A percentile compares a stretch with the other conserved stretches of the same genome.
phyloP scores from a whole-genome alignment of 1,284 basidiomycete genomes.

The Papiliotrema terrestris region DNA sequence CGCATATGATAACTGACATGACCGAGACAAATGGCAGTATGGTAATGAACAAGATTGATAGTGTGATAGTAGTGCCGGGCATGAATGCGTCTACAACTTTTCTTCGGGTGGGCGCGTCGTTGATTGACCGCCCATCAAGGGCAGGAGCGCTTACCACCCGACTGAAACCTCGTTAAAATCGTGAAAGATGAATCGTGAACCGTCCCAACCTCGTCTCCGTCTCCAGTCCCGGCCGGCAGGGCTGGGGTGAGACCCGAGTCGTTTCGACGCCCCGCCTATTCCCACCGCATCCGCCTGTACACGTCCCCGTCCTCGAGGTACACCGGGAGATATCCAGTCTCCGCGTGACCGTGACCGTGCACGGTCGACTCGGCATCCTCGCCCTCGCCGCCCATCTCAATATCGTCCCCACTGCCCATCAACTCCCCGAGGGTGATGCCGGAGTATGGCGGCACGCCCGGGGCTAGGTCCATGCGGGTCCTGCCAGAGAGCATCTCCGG shows the following conservation, averaged over 20 bases:
- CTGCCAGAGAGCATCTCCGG: slow-evolving; percentile 12
- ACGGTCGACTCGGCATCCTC: slow-evolving; percentile 20
- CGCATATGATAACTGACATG: too few relatives aligned
- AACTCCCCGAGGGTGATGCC: slow-evolving; percentile 39
- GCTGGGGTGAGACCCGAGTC: background rate
- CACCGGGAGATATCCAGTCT: slow-evolving; percentile 22
- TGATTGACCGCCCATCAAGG: too few relatives aligned
- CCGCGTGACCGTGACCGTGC: slow-evolving; percentile 14
- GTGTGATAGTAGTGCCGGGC: too few relatives aligned
- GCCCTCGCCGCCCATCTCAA: too few relatives aligned
- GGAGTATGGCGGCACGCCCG: slow-evolving; percentile 20
- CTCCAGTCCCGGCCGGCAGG: background rate
- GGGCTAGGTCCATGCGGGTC: background rate
- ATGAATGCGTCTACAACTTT: background rate
- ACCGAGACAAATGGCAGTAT: too few relatives aligned
- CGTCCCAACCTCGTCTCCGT: background rate
- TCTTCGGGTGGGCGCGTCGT: background rate
- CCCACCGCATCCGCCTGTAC: background rate
- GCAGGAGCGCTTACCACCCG: too few relatives aligned
- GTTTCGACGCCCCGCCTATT: background rate
- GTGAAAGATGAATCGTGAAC: background rate
- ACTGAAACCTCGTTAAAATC: background rate
- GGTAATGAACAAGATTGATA: too few relatives aligned
- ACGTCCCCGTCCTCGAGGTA: slow-evolving; percentile 25
- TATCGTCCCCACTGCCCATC: slow-evolving; percentile 24